Evolutionary conservation across 768 basidiomycete genomes (phyloP).

Genomic region (Calocybe gangraenosa): DNA sequence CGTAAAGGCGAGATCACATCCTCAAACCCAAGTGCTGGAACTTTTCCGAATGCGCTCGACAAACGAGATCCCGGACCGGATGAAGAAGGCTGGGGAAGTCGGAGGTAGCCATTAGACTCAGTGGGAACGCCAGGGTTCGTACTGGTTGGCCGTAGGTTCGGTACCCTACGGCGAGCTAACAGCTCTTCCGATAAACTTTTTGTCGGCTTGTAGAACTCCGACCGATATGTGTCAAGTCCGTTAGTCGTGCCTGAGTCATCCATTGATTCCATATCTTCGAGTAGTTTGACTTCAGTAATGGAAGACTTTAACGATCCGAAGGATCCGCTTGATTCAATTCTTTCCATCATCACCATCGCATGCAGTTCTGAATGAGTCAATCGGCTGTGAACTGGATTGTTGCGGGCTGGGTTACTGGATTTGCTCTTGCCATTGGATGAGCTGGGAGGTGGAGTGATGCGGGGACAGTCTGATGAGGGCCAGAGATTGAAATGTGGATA

Average conservation of each 20-base stretch:
- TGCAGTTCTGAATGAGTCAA: conserved; percentile 31
- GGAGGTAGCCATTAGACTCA: not conserved
- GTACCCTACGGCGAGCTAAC: not conserved
- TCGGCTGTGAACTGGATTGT: conserved; percentile 8
- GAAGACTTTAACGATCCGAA: conserved; percentile 1
- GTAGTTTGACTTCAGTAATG: not conserved
- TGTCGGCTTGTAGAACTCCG: no score
- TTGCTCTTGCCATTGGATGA: not conserved
- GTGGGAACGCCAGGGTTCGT: no score
- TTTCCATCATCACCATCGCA: conserved; percentile 34
- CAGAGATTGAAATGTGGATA: conserved; percentile 34
- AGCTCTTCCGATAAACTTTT: conserved; percentile 3
- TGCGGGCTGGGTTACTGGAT: conserved; percentile 15
- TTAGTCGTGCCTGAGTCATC: no score
- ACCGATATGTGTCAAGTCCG: no score
- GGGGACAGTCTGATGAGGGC: conserved; percentile 17
- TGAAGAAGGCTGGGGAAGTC: conserved; percentile 7
- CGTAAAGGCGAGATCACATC: not conserved
- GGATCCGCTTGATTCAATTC: conserved; percentile 7
- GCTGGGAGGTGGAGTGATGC: conserved; percentile 1
- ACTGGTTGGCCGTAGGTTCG: no score
- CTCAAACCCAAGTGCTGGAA: conserved; percentile 6
- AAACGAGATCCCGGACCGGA: not conserved
- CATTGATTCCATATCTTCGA: no score
- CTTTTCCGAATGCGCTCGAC: conserved; percentile 9